Conservation (phyloP, 352 stramenopile genomes). For the Globisporangium recalcitrans region DNA sequence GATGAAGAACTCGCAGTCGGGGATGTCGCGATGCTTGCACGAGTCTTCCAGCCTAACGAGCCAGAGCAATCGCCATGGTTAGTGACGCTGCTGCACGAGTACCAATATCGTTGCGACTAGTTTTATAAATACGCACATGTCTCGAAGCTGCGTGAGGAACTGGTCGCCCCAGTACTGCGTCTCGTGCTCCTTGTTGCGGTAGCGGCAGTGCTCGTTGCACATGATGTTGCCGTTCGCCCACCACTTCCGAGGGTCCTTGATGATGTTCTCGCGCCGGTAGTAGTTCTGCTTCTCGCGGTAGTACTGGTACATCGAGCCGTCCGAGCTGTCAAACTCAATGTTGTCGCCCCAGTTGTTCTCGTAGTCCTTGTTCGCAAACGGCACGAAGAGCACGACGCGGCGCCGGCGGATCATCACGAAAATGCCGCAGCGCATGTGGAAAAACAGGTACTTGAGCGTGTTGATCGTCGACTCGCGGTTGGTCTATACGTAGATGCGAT, state of each 20-base stretch:
- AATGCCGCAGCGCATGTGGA: constrained; percentile 98
- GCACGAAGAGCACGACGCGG: constrained; percentile 94
- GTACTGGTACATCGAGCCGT: constrained; percentile 89
- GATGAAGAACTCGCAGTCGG: constrained; percentile 99
- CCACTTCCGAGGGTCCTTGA: constrained; percentile 89
- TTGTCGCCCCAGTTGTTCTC: constrained; percentile 94
- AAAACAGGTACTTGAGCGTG: constrained; percentile 97
- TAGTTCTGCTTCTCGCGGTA: constrained; percentile 86
- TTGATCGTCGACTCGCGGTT: constrained; percentile 89
- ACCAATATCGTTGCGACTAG: too few relatives aligned
- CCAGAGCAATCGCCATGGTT: too few relatives aligned
- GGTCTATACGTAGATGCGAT: constrained; percentile 32
- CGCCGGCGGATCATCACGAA: constrained; percentile 97
- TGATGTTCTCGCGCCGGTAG: constrained; percentile 77
- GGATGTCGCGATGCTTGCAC: constrained; percentile 91
- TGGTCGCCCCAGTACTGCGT: constrained; percentile 97
- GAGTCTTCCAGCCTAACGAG: constrained; percentile 91
- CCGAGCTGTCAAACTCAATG: constrained; percentile 88
- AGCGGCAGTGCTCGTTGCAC: constrained; percentile 93
- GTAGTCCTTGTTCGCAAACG: constrained; percentile 97
- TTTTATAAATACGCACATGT: constrained; percentile 89
- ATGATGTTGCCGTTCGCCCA: constrained; percentile 99
- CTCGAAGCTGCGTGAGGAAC: constrained; percentile 93
- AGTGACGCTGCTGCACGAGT: too few relatives aligned
- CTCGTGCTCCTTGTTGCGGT: constrained; percentile 85